phyloP scores from a whole-genome alignment of 208 protist species.

The Acanthamoeba triangularis region DNA sequence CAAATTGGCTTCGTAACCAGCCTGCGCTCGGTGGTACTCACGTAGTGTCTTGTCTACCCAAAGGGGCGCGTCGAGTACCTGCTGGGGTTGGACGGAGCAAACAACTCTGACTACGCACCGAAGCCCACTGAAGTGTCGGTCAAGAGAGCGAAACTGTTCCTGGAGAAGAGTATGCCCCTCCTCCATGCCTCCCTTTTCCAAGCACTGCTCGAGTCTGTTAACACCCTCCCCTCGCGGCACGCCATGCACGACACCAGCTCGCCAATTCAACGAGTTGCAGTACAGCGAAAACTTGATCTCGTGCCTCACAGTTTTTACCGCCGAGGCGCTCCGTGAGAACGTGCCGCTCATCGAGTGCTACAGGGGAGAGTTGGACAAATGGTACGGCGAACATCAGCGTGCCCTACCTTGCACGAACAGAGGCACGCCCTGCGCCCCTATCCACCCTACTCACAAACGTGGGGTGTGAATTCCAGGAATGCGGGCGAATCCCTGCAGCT shows the following conservation, averaged over 20 bases:
- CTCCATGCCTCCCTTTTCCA: neutral
- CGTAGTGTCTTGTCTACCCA: neutral
- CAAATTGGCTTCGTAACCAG: no score
- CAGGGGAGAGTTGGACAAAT: neutral
- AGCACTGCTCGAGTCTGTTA: neutral
- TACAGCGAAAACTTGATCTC: constrained; percentile 17
- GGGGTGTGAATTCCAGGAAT: neutral
- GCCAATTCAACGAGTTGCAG: constrained; percentile 5
- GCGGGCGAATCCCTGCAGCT: neutral
- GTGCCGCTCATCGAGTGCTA: neutral
- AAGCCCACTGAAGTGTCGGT: neutral
- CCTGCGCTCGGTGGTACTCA: no score
- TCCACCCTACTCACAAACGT: neutral
- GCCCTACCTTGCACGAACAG: no score
- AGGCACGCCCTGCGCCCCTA: neutral
- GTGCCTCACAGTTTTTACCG: neutral
- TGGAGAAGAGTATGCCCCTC: neutral
- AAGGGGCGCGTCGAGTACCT: neutral
- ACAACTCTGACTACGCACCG: neutral
- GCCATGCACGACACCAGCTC: neutral
- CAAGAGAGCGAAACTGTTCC: neutral
- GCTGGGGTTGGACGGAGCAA: neutral
- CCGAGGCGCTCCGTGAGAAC: constrained; percentile 1
- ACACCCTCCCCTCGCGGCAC: neutral
- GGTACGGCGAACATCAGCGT: neutral